Conservation (phyloP, 805 yeast genomes). For the Lipomyces sp. region DNA sequence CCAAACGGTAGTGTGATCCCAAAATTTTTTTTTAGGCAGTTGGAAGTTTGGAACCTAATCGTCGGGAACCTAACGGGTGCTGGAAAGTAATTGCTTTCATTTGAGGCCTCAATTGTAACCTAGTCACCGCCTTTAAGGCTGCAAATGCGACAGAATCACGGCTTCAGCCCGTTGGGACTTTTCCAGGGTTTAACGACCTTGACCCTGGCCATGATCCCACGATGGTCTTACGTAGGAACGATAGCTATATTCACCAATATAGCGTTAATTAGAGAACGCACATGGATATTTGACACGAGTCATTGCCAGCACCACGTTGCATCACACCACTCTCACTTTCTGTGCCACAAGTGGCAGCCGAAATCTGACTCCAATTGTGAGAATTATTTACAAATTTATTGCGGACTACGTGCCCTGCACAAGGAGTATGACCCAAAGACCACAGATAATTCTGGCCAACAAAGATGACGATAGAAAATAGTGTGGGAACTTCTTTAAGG, state of each 20-base stretch:
- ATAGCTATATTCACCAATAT: background rate
- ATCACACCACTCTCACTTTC: background rate
- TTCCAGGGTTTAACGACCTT: background rate
- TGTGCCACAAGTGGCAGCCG: background rate
- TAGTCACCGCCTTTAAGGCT: background rate
- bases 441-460: background rate
- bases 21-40: slow-evolving; percentile 26
- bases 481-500: background rate
- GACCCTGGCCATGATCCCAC: background rate
- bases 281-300: background rate
- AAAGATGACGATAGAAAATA: background rate
- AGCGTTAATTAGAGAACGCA: no score
- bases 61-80: background rate
- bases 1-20: background rate
- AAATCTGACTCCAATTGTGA: background rate
- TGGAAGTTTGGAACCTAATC: slow-evolving; percentile 20
- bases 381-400: background rate
- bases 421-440: background rate
- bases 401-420: background rate
- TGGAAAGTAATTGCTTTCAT: background rate
- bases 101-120: background rate
- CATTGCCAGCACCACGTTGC: background rate
- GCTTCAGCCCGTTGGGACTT: background rate
- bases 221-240: background rate
- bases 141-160: background rate